Evolutionary conservation across 805 yeast genomes (phyloP).

Genomic region (Novakomyces olei): DNA sequence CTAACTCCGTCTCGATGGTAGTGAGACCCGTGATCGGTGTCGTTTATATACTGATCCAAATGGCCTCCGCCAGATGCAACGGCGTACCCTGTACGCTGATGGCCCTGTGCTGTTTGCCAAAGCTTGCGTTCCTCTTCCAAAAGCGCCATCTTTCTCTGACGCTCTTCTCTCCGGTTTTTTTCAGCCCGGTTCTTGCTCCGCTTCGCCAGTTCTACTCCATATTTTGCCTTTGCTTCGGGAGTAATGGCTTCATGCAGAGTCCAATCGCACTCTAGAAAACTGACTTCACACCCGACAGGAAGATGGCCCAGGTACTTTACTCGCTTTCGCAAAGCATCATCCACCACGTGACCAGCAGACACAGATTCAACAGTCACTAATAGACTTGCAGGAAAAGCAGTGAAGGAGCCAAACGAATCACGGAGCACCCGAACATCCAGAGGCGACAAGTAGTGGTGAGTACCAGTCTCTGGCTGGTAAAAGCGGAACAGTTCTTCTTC

Average conservation of each 20-base stretch:
- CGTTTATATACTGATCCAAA: background rate
- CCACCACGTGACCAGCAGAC: slow-evolving; percentile 37
- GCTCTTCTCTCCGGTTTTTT: slow-evolving; percentile 38
- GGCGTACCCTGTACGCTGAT: background rate
- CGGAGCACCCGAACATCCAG: slow-evolving; percentile 58
- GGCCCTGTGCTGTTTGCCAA: background rate
- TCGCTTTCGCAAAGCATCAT: slow-evolving; percentile 35
- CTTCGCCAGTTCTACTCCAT: slow-evolving; percentile 32
- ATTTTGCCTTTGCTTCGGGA: slow-evolving; percentile 23
- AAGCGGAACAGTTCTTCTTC: slow-evolving; percentile 20
- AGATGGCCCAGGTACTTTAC: slow-evolving; percentile 58
- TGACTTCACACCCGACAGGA: slow-evolving; percentile 68
- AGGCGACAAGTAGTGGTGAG: slow-evolving; percentile 48
- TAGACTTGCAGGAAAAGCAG: slow-evolving; percentile 45
- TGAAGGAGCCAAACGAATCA: slow-evolving; percentile 36
- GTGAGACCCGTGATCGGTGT: background rate
- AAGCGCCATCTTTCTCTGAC: slow-evolving; percentile 31
- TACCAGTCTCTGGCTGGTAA: slow-evolving; percentile 56
- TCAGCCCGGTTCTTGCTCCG: slow-evolving; percentile 33
- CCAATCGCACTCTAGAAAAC: slow-evolving; percentile 78
- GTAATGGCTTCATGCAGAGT: slow-evolving; percentile 20
- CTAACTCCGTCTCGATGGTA: background rate
- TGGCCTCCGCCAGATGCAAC: background rate
- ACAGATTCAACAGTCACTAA: slow-evolving; percentile 47
- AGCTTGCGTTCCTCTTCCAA: slow-evolving; percentile 27